Base-by-base conservation (phyloP, 2,329 filamentous ascomycete genomes). In the Clarireedia paspali region DNA sequence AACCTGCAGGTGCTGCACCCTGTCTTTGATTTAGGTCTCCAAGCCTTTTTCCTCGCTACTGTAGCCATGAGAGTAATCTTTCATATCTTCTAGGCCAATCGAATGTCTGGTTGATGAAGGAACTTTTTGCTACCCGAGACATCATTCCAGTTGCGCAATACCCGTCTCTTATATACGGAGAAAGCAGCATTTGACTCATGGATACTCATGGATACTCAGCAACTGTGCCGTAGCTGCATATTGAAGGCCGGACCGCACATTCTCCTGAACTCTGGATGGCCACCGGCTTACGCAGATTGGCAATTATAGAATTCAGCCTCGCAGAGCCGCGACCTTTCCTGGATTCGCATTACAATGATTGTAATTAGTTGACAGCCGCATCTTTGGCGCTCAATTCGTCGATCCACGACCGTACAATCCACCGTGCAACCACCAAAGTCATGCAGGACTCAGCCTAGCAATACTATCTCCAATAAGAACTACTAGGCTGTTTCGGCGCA, bases 1-100 rank as follows among this genome's bases (percentile, higher is more conserved):
- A 57, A 65, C 64, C 64, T 65, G 63, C 65, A 67, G 56, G 63
- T 67, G 20, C 64, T 50, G 56, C 65, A 66, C 24, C 64, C 61
- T 40, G 64, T 62, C 36, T 63, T 57, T 10, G 60, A 64, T 27
- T 62, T 64, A n/a, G 64, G 65, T 50, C 62, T 63, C 60, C 64
- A 67, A 14, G 64, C 59, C 57, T 64, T 57, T 39, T 65, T 64
- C 53, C 64, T 56, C 24, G 23, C 53, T 30, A 46, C 20, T 10
- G 23, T 45, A 46, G 53, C 47, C 53, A 50, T 55, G 34, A 5
- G 10, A n/a, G 17, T 6, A 6, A 36, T 2, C 6, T 6, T 26
- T n/a, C 9, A 34, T 27, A 4, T 24, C 26, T 9, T 44, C 17
- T 24, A 2, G 7, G 4, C 27, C 23, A 23, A 20, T 17, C 2